Percentiles rank a stretch among this genome's conserved stretches.
phyloP scores from a whole-genome alignment of 2,329 filamentous ascomycete species.

The Didymella glomerata region DNA sequence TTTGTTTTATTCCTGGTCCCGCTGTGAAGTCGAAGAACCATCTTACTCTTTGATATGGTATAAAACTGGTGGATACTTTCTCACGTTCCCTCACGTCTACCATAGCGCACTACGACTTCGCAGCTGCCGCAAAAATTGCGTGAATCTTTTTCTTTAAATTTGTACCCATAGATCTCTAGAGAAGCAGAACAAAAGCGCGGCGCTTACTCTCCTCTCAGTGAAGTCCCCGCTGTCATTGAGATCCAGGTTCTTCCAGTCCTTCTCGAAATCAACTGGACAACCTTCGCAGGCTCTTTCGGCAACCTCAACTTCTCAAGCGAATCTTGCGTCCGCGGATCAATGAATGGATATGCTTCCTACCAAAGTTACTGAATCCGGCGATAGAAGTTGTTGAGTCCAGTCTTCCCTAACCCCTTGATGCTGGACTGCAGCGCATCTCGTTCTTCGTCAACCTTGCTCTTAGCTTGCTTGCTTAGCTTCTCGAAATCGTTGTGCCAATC shows the following conservation, averaged over 20 bases:
- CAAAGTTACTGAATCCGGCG: constrained; percentile 54
- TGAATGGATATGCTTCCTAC: constrained; percentile 49
- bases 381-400: constrained; percentile 55
- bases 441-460: constrained; percentile 33
- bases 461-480: constrained; percentile 45
- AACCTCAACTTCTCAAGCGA: constrained; percentile 38
- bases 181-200: constrained; percentile 51
- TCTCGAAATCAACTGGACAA: constrained; percentile 48
- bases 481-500: constrained; percentile 28
- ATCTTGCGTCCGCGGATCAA: constrained; percentile 49
- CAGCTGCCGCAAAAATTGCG: constrained; percentile 33
- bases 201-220: constrained; percentile 40
- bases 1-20: too few species aligned
- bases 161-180: constrained; percentile 51
- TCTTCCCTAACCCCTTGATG: constrained; percentile 54
- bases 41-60: too few species aligned
- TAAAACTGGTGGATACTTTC: too few species aligned
- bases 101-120: background rate
- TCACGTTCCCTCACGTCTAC: too few species aligned
- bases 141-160: constrained; percentile 52
- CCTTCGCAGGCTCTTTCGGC: constrained; percentile 42
- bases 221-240: constrained; percentile 40
- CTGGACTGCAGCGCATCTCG: constrained; percentile 44
- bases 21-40: too few species aligned
- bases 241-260: constrained; percentile 48